Base-by-base conservation (phyloP, 345 rosid genomes). In the Linum lewisii region DNA sequence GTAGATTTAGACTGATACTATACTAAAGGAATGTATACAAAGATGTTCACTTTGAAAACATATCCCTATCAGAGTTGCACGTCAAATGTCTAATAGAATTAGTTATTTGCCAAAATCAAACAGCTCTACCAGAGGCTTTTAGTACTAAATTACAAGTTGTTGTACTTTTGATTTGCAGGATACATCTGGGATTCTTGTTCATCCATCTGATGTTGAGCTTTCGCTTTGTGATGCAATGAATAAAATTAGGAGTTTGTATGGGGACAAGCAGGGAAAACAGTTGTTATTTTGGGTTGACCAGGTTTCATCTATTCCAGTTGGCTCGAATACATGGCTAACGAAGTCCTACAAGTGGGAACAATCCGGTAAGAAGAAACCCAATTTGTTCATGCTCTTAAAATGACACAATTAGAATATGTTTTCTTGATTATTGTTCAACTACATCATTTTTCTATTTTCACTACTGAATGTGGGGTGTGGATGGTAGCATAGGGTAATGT, bases 281-380 rank as follows among this genome's bases (percentile, higher is more conserved):
- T 93, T 79, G 66, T 75, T 82, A 34, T 81, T 87, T 26, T 93
- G 97, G 99, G 87, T 81, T 57, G 99, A 93, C 73, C 79, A 67
- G 60, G 84, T 90, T 20, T 59, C 81, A 24, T 62, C 90, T 32
- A 67, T 78, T 34, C 81, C 77, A 53, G 73, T 85, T 52, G 76
- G 79, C 68, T 58, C 83, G 7, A 84, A 80, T 62, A 67, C 81
- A 38, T 90, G 90, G 95, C 78, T 82, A 6, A 81, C 81, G 51
- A 89, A 84, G 84, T 83, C 78, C 70, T 67, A 80, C 61, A 84
- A 85, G 65, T 93, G 95, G 95, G 97, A 89, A 52, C 68, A 63
- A 65, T 76, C 51, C 32, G 97, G 98, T 92, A 54, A 79, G 76
- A 20, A 6, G 7, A 5, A 5, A 5, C 10, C 5, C 38, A 0